A percentile compares a stretch with the other conserved stretches of the same genome.
Conservation (phyloP, 23 red algal species). For the Gracilaria vermiculophylla region DNA sequence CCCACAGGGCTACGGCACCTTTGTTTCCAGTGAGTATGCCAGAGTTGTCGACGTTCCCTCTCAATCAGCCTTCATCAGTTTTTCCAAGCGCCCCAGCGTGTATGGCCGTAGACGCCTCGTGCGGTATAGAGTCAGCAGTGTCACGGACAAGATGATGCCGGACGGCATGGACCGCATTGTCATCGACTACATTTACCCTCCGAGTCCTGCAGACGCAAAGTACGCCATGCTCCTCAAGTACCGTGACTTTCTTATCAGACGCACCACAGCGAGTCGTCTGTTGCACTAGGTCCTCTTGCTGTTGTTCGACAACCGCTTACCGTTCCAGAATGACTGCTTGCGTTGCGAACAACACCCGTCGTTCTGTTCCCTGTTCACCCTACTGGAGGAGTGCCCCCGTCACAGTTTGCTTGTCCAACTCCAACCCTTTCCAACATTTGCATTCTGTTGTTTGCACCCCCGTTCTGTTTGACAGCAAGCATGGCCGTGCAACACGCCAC, state of each 20-base stretch:
- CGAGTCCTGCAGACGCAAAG: conserved; percentile 54
- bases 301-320: too few relatives aligned
- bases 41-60: conserved; percentile 48
- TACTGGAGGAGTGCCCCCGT: too few relatives aligned
- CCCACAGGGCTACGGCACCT: conserved; percentile 65
- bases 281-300: background rate
- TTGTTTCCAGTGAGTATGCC: conserved; percentile 65
- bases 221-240: conserved; percentile 56
- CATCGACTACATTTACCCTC: conserved; percentile 64
- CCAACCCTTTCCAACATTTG: too few relatives aligned
- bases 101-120: conserved; percentile 41
- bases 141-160: background rate
- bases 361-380: too few relatives aligned
- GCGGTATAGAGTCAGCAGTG: conserved; percentile 19
- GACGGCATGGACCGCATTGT: conserved; percentile 58
- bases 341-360: too few relatives aligned
- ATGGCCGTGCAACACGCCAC: too few relatives aligned
- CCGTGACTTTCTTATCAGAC: conserved; percentile 55
- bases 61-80: background rate
- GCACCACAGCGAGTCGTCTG: background rate
- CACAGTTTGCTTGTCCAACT: too few relatives aligned
- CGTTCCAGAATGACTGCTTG: too few relatives aligned
- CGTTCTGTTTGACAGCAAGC: too few relatives aligned
- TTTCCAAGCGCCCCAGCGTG: conserved; percentile 29
- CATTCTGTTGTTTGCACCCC: too few relatives aligned